Evolutionary conservation across 345 rosid species (phyloP).

Genomic region (Mercurialis annua): DNA sequence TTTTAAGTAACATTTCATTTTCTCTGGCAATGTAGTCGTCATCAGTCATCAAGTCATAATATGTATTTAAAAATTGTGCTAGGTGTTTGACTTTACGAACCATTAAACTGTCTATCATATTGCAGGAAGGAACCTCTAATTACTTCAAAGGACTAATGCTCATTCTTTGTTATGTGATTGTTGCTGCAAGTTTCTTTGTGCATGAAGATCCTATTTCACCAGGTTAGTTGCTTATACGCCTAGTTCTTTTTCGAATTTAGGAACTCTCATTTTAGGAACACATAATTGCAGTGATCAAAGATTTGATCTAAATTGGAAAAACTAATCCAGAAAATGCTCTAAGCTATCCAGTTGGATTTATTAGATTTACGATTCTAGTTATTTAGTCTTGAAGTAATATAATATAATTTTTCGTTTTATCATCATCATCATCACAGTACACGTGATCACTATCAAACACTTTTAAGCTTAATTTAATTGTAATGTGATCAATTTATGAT

Average conservation of each 20-base stretch:
- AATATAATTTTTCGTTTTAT: too few species aligned
- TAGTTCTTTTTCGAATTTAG: neutral
- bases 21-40: neutral
- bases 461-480: too few species aligned
- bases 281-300: neutral
- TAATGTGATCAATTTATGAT: too few species aligned
- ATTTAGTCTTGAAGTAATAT: too few species aligned
- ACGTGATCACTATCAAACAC: too few species aligned
- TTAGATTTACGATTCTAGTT: neutral
- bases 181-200: slow-evolving; percentile 79
- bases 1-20: neutral
- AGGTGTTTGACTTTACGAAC: too few species aligned
- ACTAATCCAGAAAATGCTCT: neutral
- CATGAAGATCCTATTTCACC: slow-evolving; percentile 44
- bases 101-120: neutral
- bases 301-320: neutral
- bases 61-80: too few species aligned
- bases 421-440: too few species aligned
- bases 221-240: slow-evolving; percentile 6
- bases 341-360: neutral
- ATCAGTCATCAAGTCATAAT: too few species aligned
- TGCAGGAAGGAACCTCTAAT: slow-evolving; percentile 79
- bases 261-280: neutral
- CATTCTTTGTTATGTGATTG: slow-evolving; percentile 69
- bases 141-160: slow-evolving; percentile 85